phyloP scores from a whole-genome alignment of 2,329 filamentous ascomycete genomes.

The Lachnellula arida region DNA sequence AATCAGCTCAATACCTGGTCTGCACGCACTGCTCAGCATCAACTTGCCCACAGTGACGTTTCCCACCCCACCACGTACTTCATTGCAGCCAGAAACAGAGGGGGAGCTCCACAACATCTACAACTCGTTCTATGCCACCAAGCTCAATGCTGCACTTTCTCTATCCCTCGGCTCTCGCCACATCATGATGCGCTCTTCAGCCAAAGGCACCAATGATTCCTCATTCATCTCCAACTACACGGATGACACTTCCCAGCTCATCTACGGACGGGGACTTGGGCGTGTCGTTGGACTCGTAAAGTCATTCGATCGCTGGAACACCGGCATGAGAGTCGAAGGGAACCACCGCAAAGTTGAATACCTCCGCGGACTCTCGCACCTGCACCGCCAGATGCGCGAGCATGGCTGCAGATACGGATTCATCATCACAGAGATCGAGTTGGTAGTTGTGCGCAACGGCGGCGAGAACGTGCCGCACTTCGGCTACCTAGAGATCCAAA shows the following conservation, averaged over 20 bases:
- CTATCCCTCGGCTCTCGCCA: slow-evolving; percentile 67
- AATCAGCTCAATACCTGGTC: slow-evolving; percentile 67
- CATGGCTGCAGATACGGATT: slow-evolving; percentile 92
- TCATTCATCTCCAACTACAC: slow-evolving; percentile 47
- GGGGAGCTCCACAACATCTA: slow-evolving; percentile 70
- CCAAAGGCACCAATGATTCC: slow-evolving; percentile 30
- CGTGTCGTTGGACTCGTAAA: slow-evolving; percentile 83
- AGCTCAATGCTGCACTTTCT: slow-evolving; percentile 78
- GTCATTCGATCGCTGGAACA: slow-evolving; percentile 92
- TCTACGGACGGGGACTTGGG: slow-evolving; percentile 46
- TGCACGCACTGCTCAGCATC: slow-evolving; percentile 67
- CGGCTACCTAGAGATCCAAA: slow-evolving; percentile 75
- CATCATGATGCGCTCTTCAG: slow-evolving; percentile 33
- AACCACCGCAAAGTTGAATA: slow-evolving; percentile 86
- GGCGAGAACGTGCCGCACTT: slow-evolving; percentile 70
- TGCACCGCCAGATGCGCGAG: slow-evolving; percentile 90
- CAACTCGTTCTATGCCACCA: slow-evolving; percentile 73
- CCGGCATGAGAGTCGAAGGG: slow-evolving; percentile 81
- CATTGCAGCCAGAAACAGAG: slow-evolving; percentile 72
- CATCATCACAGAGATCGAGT: slow-evolving; percentile 93
- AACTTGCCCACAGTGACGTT: slow-evolving; percentile 60
- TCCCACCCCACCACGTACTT: slow-evolving; percentile 42
- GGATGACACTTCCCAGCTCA: slow-evolving; percentile 44
- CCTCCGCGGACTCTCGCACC: slow-evolving; percentile 76
- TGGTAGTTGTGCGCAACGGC: slow-evolving; percentile 83